phyloP scores from a whole-genome alignment of 2,329 filamentous ascomycete genomes.

The Aquanectria penicillioides region DNA sequence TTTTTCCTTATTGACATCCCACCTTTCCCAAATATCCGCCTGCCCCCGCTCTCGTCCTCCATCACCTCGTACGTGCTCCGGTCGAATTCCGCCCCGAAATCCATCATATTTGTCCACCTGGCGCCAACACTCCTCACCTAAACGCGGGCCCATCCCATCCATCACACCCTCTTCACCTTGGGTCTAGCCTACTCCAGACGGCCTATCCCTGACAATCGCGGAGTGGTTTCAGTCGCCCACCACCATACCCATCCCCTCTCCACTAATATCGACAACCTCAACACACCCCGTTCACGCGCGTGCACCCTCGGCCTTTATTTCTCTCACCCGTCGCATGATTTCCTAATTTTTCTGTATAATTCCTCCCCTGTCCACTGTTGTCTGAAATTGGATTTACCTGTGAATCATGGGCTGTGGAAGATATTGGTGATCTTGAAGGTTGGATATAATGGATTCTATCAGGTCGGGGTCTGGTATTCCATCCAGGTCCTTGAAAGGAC shows the following conservation, averaged over 20 bases:
- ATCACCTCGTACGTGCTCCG: slow-evolving; percentile 25
- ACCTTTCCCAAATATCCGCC: slow-evolving; percentile 20
- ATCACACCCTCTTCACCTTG: slow-evolving; percentile 38
- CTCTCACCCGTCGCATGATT: slow-evolving; percentile 12
- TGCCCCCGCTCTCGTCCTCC: slow-evolving; percentile 31
- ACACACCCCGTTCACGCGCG: slow-evolving; percentile 33
- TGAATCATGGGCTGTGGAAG: slow-evolving; percentile 35
- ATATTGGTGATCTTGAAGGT: slow-evolving; percentile 36
- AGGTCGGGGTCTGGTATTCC: slow-evolving; percentile 53
- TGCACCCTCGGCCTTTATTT: slow-evolving; percentile 27
- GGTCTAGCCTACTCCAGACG: slow-evolving; percentile 37
- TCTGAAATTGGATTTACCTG: neutral
- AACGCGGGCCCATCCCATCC: slow-evolving; percentile 35
- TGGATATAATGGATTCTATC: slow-evolving; percentile 56
- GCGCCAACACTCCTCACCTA: slow-evolving; percentile 35
- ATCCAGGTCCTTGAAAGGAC: slow-evolving; percentile 50
- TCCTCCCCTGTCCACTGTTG: neutral
- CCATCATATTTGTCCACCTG: slow-evolving; percentile 25
- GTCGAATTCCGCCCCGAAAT: slow-evolving; percentile 22
- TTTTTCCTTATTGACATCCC: slow-evolving; percentile 12
- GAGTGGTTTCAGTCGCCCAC: slow-evolving; percentile 38
- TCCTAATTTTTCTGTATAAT: slow-evolving; percentile 15
- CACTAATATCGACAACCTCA: slow-evolving; percentile 43
- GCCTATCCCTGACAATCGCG: slow-evolving; percentile 32
- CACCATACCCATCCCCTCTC: slow-evolving; percentile 33